Base-by-base conservation (phyloP, 495 filamentous ascomycete genomes). In the Neurospora tetrasperma region DNA sequence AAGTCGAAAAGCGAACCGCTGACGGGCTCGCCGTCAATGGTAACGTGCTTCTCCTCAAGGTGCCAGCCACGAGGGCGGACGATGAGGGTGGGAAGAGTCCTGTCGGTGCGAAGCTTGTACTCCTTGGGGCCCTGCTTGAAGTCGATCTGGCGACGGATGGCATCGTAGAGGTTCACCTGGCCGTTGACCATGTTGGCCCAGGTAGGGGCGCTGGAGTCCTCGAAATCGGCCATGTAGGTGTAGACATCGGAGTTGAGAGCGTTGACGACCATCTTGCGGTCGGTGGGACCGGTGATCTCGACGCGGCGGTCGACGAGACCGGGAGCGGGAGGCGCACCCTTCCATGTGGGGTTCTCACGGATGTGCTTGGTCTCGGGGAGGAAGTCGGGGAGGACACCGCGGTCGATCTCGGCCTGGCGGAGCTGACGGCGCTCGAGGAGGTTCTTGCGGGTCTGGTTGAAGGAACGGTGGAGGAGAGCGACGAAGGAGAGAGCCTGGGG, bases 111-210 rank as follows among this genome's bases (percentile, higher is more conserved):
- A 42, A 99, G 90, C 84, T 98, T 98, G 86, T 99, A 99, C 75
- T 96, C 94, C 84, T 98, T 99, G 75, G 88, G 86, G 70, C 94
- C 94, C 77, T 93, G 91, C 86, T 96, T 96, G 88, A 98, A 98
- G 85, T 99, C 96, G 76, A 98, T 89, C 83, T 97, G 92, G 72
- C 90, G 90, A 73, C 96, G 94, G 77, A 97, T 92, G 71, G 96
- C 96, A 78, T 99, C 96, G 85, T 98, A 97, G 73, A 99, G 87
- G 85, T 99, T 99, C 71, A 98, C 90, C 86, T 99, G 96, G 71
- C 96, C 96, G 80, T 96, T 96, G 84, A 98, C 89, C 95, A 99
- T 98, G 87, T 98, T 99, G 69, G 97, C 94, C 96, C 96, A 99
- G 35, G 96, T 98, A 41, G 96, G 96, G 35, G 96, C 96, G 81